Conservation (phyloP, 2,329 filamentous ascomycete species). For the Aspergillus eucalypticola region DNA sequence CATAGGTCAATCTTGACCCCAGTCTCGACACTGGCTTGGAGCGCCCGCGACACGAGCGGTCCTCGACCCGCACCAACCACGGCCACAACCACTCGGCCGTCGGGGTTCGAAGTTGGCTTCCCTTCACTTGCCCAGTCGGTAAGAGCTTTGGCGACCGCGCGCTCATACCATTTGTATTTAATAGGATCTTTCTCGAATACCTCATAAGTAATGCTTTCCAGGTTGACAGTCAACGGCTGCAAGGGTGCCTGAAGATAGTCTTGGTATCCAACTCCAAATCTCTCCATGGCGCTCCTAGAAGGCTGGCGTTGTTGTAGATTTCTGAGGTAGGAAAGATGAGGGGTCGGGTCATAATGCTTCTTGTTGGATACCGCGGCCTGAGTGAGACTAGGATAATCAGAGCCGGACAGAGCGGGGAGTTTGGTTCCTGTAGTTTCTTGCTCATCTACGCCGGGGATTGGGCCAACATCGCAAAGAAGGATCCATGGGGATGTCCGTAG, state of each 20-base stretch:
- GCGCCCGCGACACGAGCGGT: slow-evolving; percentile 81
- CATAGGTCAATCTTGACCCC: slow-evolving; percentile 81
- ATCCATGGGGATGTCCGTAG: slow-evolving; percentile 61
- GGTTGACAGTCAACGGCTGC: slow-evolving; percentile 91
- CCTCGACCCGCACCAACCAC: slow-evolving; percentile 93
- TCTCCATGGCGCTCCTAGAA: slow-evolving; percentile 62
- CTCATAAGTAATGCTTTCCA: slow-evolving; percentile 96
- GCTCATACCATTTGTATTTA: slow-evolving; percentile 95
- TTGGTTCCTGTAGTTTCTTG: slow-evolving; percentile 22
- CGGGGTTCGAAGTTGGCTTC: slow-evolving; percentile 71
- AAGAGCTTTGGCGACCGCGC: slow-evolving; percentile 77
- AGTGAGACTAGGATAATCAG: slow-evolving; percentile 67
- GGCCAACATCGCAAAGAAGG: slow-evolving; percentile 59
- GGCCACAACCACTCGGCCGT: slow-evolving; percentile 76
- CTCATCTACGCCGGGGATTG: slow-evolving; percentile 51
- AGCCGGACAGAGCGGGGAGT: slow-evolving; percentile 23
- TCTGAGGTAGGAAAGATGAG: slow-evolving; percentile 77
- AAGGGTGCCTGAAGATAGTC: slow-evolving; percentile 95
- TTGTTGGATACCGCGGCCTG: slow-evolving; percentile 60
- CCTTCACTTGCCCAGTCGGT: slow-evolving; percentile 72
- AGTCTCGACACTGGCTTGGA: slow-evolving; percentile 75
- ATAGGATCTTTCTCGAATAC: slow-evolving; percentile 98
- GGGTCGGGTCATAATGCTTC: slow-evolving; percentile 57
- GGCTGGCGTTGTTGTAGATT: slow-evolving; percentile 83
- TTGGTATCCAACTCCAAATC: slow-evolving; percentile 73